Evolutionary conservation across 2,329 filamentous ascomycete species (phyloP).

Genomic region (Cladosporium sp.): DNA sequence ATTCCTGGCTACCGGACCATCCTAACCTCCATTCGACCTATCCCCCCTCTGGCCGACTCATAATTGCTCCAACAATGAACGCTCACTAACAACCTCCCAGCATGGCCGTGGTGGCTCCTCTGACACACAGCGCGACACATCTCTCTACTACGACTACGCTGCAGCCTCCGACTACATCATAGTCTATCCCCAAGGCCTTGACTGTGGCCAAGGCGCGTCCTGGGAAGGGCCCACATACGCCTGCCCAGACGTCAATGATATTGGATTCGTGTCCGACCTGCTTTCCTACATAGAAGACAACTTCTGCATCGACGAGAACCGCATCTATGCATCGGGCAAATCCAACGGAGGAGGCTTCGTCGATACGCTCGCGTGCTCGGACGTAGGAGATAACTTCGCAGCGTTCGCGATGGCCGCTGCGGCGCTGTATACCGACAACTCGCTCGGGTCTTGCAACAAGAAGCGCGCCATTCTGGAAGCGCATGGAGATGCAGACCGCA

Average conservation of each 20-base stretch:
- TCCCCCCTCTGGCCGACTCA: not conserved
- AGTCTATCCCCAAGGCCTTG: slow-evolving; percentile 50
- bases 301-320: slow-evolving; percentile 50
- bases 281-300: slow-evolving; percentile 42
- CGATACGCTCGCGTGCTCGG: slow-evolving; percentile 50
- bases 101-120: slow-evolving; percentile 39
- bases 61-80: not conserved
- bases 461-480: slow-evolving; percentile 46
- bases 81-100: not conserved
- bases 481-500: slow-evolving; percentile 45
- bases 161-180: slow-evolving; percentile 50
- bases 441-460: slow-evolving; percentile 30
- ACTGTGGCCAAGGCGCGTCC: slow-evolving; percentile 25
- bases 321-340: slow-evolving; percentile 54
- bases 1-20: not conserved
- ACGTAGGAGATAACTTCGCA: slow-evolving; percentile 47
- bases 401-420: slow-evolving; percentile 54
- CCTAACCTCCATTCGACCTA: not conserved
- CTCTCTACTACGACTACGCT: slow-evolving; percentile 48
- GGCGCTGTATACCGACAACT: slow-evolving; percentile 46
- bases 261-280: slow-evolving; percentile 50
- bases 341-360: slow-evolving; percentile 57
- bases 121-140: slow-evolving; percentile 44
- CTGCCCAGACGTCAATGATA: slow-evolving; percentile 42
- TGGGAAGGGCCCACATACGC: slow-evolving; percentile 48